Evolutionary conservation across 2,329 filamentous ascomycete species (phyloP).

Genomic region (Penicillium brevicompactum): DNA sequence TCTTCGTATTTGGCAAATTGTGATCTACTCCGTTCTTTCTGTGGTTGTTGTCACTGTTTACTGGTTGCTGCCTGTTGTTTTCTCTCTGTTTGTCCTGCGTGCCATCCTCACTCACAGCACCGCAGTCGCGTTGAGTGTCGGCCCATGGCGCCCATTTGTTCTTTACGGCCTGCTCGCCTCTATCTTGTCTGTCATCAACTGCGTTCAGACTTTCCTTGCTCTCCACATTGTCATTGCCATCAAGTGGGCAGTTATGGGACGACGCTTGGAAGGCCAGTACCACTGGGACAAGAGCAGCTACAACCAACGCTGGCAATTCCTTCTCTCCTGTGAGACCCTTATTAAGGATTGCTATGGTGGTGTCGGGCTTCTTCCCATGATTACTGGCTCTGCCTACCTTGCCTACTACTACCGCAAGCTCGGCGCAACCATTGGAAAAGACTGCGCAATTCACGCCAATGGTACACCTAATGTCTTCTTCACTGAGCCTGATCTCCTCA

Average conservation of each 20-base stretch:
- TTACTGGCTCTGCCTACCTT: conserved; percentile 57
- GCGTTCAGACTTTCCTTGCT: conserved; percentile 48
- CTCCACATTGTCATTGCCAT: conserved; percentile 47
- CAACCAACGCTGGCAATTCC: conserved; percentile 62
- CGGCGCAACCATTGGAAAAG: conserved; percentile 56
- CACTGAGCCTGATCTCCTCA: conserved; percentile 60
- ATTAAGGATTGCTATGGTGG: conserved; percentile 54
- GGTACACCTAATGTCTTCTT: conserved; percentile 57
- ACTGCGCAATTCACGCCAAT: conserved; percentile 59
- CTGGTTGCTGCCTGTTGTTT: conserved; percentile 52
- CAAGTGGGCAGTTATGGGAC: conserved; percentile 58
- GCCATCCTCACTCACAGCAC: conserved; percentile 30
- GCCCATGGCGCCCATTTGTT: conserved; percentile 45
- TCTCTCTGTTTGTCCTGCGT: conserved; percentile 50
- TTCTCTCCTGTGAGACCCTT: conserved; percentile 55
- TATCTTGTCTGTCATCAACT: conserved; percentile 37
- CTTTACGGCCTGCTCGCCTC: conserved; percentile 26
- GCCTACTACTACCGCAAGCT: conserved; percentile 57
- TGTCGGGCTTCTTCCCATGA: conserved; percentile 54
- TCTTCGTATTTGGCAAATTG: conserved; percentile 51
- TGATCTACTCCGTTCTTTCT: conserved; percentile 53
- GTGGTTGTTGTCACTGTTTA: conserved; percentile 52
- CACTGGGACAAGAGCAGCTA: conserved; percentile 61
- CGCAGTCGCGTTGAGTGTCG: conserved; percentile 18
- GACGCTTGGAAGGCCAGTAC: conserved; percentile 55